These are phyloP conservation scores for Vigna angularis DNA, from an alignment of 306 rosid genomes.

Conservation along the genomic window DNA sequence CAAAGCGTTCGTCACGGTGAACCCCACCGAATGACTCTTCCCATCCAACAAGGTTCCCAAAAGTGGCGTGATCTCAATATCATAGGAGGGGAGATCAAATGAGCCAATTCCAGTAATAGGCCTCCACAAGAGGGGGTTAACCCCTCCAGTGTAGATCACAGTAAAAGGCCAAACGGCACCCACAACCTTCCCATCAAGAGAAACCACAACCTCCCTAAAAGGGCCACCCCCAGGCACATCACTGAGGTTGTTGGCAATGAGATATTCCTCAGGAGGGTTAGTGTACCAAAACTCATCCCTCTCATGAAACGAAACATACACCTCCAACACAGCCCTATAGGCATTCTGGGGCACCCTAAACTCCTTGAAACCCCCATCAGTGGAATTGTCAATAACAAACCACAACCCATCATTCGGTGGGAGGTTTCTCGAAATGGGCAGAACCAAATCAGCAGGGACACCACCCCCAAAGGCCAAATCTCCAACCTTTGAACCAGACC, in stretches of 20 bases:
- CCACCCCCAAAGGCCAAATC: slow-evolving; percentile 43
- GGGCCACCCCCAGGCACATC: slow-evolving; percentile 77
- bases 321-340: slow-evolving; percentile 89
- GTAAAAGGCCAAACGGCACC: slow-evolving; percentile 93
- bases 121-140: slow-evolving; percentile 92
- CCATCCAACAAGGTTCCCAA: slow-evolving; percentile 78
- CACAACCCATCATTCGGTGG: slow-evolving; percentile 84
- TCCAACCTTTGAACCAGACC: neutral
- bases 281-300: slow-evolving; percentile 88
- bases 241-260: slow-evolving; percentile 64
- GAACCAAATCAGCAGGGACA: slow-evolving; percentile 79
- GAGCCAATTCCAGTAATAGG: slow-evolving; percentile 91
- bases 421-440: slow-evolving; percentile 74
- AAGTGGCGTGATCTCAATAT: slow-evolving; percentile 86
- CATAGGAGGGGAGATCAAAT: slow-evolving; percentile 85
- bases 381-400: slow-evolving; percentile 68
- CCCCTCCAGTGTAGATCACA: slow-evolving; percentile 88
- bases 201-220: slow-evolving; percentile 83
- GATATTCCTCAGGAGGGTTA: slow-evolving; percentile 71
- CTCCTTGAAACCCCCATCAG: slow-evolving; percentile 56
- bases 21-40: slow-evolving; percentile 62
- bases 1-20: slow-evolving; percentile 81
- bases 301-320: slow-evolving; percentile 92
- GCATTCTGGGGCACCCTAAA: slow-evolving; percentile 73
- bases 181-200: slow-evolving; percentile 66